Base-by-base conservation (phyloP, 495 filamentous ascomycete species). In the Neurospora sp. region DNA sequence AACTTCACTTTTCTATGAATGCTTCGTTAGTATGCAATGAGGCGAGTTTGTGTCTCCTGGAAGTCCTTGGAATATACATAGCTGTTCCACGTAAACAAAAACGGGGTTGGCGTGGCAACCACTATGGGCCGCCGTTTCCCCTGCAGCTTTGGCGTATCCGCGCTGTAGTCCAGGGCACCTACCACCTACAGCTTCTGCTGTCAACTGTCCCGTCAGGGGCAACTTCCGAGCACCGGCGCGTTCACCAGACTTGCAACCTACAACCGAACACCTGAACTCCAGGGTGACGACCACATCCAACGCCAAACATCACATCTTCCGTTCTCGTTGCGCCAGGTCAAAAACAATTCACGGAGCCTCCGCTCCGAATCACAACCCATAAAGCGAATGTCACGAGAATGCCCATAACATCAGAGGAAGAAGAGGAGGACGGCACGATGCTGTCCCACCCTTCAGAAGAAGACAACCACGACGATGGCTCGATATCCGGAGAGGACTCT, bases 331-430 rank as follows among this genome's bases (percentile, higher is more conserved):
- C 14, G 54, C 54, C 35, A 70, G 69, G 4, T 41, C 18, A 9
- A 8, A 11, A 1, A 44, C 35, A 41, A 70, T 6, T 31, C 5
- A 8, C 4, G 20, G 9, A 38, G 31, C 69, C 31, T 44, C 69
- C 18, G 11, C 44, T 73, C 18, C 20, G 8, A 18, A 8, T 9
- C 5, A 66, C 1, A 37, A 18, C 54, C 14, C 27, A 35, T 35
- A 18, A 66, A 66, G 7, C 70, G 42, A 69, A 74, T 76, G 75
- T 72, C 72, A 71, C 11, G 71, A 79, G 74, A 59, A 88, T 87
- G 85, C 79, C 85, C 35, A 75, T 83, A 72, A 83, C 79, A 31
- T 85, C 84, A n/a, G 85, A 85, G 74, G 85, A 86, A 62, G 83
- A 85, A 23, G 83, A 83, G 44, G 85, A 84, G n/a, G 83, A 84